Evolutionary conservation across 306 rosid species (phyloP), one percentile per base, ranked within the genome.

Genomic region (Vigna trinervia): DNA sequence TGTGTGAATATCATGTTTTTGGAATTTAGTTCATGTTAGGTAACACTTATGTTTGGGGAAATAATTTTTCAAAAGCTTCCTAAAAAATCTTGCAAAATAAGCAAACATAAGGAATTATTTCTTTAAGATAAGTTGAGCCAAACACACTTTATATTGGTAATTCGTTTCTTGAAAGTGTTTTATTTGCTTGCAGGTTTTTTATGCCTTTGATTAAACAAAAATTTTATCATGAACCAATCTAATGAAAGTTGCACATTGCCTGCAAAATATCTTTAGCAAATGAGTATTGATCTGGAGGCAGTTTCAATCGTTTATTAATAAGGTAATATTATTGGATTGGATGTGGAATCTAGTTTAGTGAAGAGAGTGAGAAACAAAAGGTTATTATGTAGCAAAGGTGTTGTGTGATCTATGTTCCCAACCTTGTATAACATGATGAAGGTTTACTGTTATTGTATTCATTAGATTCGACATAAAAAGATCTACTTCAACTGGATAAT

Each of bases 161-260:
- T 66, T 23, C 51, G 7, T 47, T 28, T 74, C 46, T 19, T 73
- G 71, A 23, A 36, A 51, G 38, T 58, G 45, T 11, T 51, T 39
- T 36, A 50, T 69, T 71, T 54, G 26, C 48, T 23, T 73, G 43
- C 45, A 20, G 39, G 17, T 38, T 68, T 3, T 45, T 30, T 22
- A 60, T 43, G 12, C 22, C 59, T 52, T 43, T 45, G 59, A 22
- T 57, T 59, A 7, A 26, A 81, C 60, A 54, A 47, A 46, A 47
- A 74, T 71, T 67, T 80, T 66, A 10, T 59, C 74, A 80, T 74
- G 23, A 38, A 80, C 63, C 46, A 48, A 43, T 65, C 36, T 51
- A 26, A 50, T 56, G 26, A 47, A 60, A 9, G 47, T 54, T 28
- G 8, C 34, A 56, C 6, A 43, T 62, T 75, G 41, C 22, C 67